Evolutionary conservation across 352 stramenopile species (phyloP).

Genomic region (Phytophthora citrophthora): DNA sequence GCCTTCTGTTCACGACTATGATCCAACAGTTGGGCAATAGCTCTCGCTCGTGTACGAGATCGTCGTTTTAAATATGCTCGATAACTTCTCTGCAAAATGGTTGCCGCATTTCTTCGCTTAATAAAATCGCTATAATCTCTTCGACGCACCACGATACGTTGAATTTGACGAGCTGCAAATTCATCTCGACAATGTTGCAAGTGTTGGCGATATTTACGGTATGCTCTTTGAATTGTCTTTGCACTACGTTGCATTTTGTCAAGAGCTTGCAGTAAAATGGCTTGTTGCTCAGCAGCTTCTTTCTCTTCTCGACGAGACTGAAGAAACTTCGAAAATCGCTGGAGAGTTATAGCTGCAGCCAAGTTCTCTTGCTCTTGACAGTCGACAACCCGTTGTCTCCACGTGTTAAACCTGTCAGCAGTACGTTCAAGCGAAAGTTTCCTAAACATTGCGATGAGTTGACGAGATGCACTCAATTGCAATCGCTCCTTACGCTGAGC

Average conservation of each 20-base stretch:
- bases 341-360: slow-evolving; percentile 45
- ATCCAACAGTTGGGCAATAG: slow-evolving; percentile 15
- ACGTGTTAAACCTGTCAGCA: slow-evolving; percentile 22
- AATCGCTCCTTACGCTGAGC: slow-evolving; percentile 28
- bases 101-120: slow-evolving; percentile 21
- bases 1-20: slow-evolving; percentile 17
- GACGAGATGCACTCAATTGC: slow-evolving; percentile 33
- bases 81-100: slow-evolving; percentile 32
- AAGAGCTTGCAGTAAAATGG: slow-evolving; percentile 23
- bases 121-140: slow-evolving; percentile 8
- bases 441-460: slow-evolving; percentile 39
- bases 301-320: slow-evolving; percentile 5
- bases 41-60: slow-evolving; percentile 1
- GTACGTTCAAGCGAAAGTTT: slow-evolving; percentile 20
- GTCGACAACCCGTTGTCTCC: slow-evolving; percentile 23
- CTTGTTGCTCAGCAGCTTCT: slow-evolving; percentile 7
- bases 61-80: slow-evolving; percentile 1
- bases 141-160: slow-evolving; percentile 28
- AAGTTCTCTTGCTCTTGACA: slow-evolving; percentile 34
- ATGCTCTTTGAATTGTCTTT: slow-evolving; percentile 45
- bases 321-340: slow-evolving; percentile 24
- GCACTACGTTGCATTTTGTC: slow-evolving; percentile 26
- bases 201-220: slow-evolving; percentile 22
- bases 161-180: slow-evolving; percentile 30
- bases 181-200: slow-evolving; percentile 14